phyloP scores from a whole-genome alignment of 352 stramenopile genomes.

The Phytophthora multivora region DNA sequence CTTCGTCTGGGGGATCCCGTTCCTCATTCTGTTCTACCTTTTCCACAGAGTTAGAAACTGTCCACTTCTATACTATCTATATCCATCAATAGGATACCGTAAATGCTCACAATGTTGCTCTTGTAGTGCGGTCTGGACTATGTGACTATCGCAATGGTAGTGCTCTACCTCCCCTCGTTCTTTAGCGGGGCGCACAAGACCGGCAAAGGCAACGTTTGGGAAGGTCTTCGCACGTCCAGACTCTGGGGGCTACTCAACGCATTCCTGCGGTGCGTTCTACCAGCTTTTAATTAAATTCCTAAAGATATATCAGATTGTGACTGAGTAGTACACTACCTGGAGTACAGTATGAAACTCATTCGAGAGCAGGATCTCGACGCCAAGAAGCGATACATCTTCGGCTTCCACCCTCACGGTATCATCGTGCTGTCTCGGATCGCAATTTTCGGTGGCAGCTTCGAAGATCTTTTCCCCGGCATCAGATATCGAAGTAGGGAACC shows the following conservation, averaged over 20 bases:
- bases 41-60: slow-evolving; percentile 27
- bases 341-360: slow-evolving; percentile 36
- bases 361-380: slow-evolving; percentile 43
- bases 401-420: slow-evolving; percentile 60
- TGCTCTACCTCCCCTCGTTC: slow-evolving; percentile 53
- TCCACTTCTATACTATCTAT: too few relatives aligned
- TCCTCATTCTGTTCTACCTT: slow-evolving; percentile 41
- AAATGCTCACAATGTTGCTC: background rate
- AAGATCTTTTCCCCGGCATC: slow-evolving; percentile 44
- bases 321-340: background rate
- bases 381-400: slow-evolving; percentile 53
- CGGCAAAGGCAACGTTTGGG: slow-evolving; percentile 42
- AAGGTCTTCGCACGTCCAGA: slow-evolving; percentile 31
- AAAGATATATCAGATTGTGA: background rate
- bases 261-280: slow-evolving; percentile 30
- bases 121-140: slow-evolving; percentile 37
- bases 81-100: too few relatives aligned
- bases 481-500: slow-evolving; percentile 15
- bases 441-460: slow-evolving; percentile 50
- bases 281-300: background rate
- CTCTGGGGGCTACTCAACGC: slow-evolving; percentile 46
- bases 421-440: slow-evolving; percentile 53
- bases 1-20: slow-evolving; percentile 42
- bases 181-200: slow-evolving; percentile 49
- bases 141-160: slow-evolving; percentile 37